Base-by-base conservation (phyloP, 495 filamentous ascomycete genomes). In the Immersiella caudata region DNA sequence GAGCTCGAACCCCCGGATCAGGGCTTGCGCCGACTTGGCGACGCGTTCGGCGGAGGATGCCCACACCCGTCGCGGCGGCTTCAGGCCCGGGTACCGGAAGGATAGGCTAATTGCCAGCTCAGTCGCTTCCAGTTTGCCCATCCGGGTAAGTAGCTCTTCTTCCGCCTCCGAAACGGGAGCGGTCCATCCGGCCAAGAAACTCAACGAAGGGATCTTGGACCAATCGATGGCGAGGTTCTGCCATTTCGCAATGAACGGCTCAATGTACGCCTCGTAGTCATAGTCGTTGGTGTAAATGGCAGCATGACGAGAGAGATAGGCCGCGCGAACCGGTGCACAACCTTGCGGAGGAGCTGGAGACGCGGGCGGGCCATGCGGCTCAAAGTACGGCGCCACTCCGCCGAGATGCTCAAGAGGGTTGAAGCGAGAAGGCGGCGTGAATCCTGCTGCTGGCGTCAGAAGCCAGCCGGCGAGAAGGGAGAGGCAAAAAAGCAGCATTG, bases 271-370 rank as follows among this genome's bases (percentile, higher is more conserved):
- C 60, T 81, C 80, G 61, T 80, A 80, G 64, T 84, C 82, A 40
- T 77, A 82, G 68, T 82, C 81, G 54, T 83, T 84, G 65, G 79
- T 78, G 67, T 80, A 82, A 67, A 84, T 84, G 25, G 82, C 82
- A 0, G 82, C 79, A 68, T 83, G 82, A 8, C 82, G 79, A 16
- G 76, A 71, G 14, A 84, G 75, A 67, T 83, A 84, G 6, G 79
- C 76, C 1, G 79, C 82, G 25, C 73, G 69, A 3, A 73, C 74
- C 11, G 79, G 71, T 12, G 73, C 77, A 71, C 81, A 84, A 46
- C 82, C 81, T 70, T 80, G 75, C 6, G 78, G 76, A 29, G 74
- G 16, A 9, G 71, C 62, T 9, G 78, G 76, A 0, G 75, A 77
- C 6, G 75, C 67, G 20, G 79, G 77, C 35, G 81, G 81, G 60